Evolutionary conservation across 2,329 filamentous ascomycete species (phyloP).

Genomic region (Paecilomyces fulvus): DNA sequence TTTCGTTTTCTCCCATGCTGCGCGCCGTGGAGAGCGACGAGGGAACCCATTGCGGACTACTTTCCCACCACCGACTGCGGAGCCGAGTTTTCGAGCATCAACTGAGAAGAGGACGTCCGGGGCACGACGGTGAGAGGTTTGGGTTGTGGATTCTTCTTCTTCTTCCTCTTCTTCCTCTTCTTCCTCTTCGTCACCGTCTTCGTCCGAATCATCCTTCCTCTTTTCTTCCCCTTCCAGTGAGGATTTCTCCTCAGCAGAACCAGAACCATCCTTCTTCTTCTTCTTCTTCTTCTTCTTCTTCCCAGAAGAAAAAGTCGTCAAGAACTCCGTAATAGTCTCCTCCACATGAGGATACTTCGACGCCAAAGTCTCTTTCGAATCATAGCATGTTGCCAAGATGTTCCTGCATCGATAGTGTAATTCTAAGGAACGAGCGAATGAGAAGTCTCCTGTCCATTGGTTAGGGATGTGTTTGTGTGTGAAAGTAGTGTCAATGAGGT

Average conservation of each 20-base stretch:
- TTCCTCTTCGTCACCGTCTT: conserved; percentile 7
- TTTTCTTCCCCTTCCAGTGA: not conserved
- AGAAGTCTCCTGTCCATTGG: conserved; percentile 35
- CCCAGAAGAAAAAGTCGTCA: conserved; percentile 5
- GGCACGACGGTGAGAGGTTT: not conserved
- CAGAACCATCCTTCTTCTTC: conserved; percentile 1
- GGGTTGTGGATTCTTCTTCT: no score
- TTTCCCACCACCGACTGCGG: conserved; percentile 30
- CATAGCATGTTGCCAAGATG: conserved; percentile 38
- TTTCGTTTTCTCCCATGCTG: conserved; percentile 12
- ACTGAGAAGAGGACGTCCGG: conserved; percentile 34
- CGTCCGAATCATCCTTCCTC: conserved; percentile 4
- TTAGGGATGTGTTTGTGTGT: conserved; percentile 6
- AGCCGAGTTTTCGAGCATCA: conserved; percentile 35
- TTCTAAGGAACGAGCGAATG: conserved; percentile 38
- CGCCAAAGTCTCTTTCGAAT: conserved; percentile 42
- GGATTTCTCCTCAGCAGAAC: not conserved
- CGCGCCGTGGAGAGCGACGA: conserved; percentile 22
- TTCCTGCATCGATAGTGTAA: conserved; percentile 32
- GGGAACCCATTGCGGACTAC: conserved; percentile 34
- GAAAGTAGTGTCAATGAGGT: no score
- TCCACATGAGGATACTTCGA: conserved; percentile 67
- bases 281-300: conserved; percentile 1
- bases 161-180: no score
- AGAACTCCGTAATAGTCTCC: conserved; percentile 46